A percentile compares a stretch with the other conserved stretches of the same genome.
These are phyloP conservation scores for Tulasnella sp. DNA, from an alignment of 768 basidiomycete species.

Conservation along the genomic window DNA sequence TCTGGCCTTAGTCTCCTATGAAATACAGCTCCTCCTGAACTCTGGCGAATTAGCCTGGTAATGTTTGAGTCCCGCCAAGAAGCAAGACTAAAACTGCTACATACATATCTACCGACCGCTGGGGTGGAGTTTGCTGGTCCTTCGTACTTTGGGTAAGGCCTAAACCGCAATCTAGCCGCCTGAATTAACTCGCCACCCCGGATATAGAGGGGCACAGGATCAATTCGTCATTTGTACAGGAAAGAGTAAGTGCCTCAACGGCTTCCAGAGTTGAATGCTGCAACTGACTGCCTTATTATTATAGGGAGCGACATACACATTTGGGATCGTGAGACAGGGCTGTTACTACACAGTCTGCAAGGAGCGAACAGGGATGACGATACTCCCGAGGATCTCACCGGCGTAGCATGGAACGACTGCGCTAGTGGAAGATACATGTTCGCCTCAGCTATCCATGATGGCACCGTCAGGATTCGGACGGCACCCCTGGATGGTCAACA, in stretches of 20 bases:
- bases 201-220: slow-evolving; percentile 54
- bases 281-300: background rate
- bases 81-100: slow-evolving; percentile 44
- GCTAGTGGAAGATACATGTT: slow-evolving; percentile 51
- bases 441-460: slow-evolving; percentile 74
- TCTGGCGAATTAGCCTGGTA: slow-evolving; percentile 67
- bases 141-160: slow-evolving; percentile 61
- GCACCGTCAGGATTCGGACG: slow-evolving; percentile 67
- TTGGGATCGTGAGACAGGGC: slow-evolving; percentile 77
- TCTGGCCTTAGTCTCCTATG: slow-evolving; percentile 66
- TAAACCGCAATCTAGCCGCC: background rate
- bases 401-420: slow-evolving; percentile 73
- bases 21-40: slow-evolving; percentile 70
- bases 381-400: slow-evolving; percentile 63
- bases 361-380: slow-evolving; percentile 38
- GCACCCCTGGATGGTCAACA: slow-evolving; percentile 8
- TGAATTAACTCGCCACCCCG: background rate
- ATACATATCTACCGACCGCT: slow-evolving; percentile 68
- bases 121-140: slow-evolving; percentile 72
- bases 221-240: slow-evolving; percentile 74
- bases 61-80: too few relatives aligned
- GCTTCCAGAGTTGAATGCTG: background rate
- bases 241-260: slow-evolving; percentile 44
- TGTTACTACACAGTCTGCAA: slow-evolving; percentile 62
- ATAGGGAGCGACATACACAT: slow-evolving; percentile 73